These are phyloP conservation scores for Hibiscus mutabilis DNA, from an alignment of 345 rosid genomes.

Conservation along the genomic window DNA sequence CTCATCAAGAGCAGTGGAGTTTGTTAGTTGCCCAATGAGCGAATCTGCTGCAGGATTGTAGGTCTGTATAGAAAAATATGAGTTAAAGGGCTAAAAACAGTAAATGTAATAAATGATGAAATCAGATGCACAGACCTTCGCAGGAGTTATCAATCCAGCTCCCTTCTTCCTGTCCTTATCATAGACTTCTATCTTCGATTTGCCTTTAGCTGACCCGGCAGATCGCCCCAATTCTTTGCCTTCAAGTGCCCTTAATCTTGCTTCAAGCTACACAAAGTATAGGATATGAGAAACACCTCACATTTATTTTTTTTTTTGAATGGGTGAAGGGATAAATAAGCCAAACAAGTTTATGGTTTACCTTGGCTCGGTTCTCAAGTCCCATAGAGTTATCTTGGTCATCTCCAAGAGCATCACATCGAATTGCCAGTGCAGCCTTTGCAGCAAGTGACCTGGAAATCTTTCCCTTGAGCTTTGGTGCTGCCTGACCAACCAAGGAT, in stretches of 20 bases:
- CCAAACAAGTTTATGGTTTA: not conserved
- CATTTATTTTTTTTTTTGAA: not conserved
- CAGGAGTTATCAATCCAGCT: conserved; percentile 64
- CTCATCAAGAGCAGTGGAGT: not conserved
- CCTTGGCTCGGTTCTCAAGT: conserved; percentile 63
- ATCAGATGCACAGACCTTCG: conserved; percentile 48
- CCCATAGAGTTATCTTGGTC: conserved; percentile 77
- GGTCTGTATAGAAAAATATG: conserved; percentile 25
- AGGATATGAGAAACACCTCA: not conserved
- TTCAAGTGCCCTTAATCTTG: conserved; percentile 71
- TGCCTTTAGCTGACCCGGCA: conserved; percentile 86
- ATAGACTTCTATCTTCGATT: conserved; percentile 79
- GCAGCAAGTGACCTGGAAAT: conserved; percentile 89
- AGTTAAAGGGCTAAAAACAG: not conserved
- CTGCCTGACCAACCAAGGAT: conserved; percentile 85
- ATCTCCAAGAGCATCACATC: conserved; percentile 90
- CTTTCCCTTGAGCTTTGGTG: conserved; percentile 77
- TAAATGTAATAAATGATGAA: not conserved
- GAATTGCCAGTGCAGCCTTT: conserved; percentile 66
- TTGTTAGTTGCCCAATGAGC: conserved; percentile 35
- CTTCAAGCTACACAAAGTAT: conserved; percentile 59
- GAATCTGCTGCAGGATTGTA: conserved; percentile 80
- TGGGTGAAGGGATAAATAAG: too few relatives aligned
- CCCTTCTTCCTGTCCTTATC: conserved; percentile 78
- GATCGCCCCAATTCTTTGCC: conserved; percentile 65